Evolutionary conservation across 495 filamentous ascomycete species (phyloP).

Genomic region (Sphaerosporella brunnea): DNA sequence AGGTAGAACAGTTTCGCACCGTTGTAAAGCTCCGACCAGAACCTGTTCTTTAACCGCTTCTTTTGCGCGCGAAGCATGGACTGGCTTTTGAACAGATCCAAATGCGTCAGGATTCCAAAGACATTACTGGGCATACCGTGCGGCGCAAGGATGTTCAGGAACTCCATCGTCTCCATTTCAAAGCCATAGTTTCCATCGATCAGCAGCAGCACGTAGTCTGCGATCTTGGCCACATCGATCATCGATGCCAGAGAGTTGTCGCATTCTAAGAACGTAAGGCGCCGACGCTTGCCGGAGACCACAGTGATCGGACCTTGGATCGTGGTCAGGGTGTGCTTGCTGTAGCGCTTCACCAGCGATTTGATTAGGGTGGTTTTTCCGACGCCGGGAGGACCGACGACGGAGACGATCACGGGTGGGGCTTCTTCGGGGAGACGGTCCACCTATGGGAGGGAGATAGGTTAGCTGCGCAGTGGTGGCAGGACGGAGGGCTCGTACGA

Average conservation of each 20-base stretch:
- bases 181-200: slow-evolving; percentile 98
- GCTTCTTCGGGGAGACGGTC: slow-evolving; percentile 90
- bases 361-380: slow-evolving; percentile 66
- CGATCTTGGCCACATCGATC: slow-evolving; percentile 91
- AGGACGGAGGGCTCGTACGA: slow-evolving; percentile 26
- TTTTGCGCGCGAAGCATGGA: slow-evolving; percentile 76
- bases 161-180: slow-evolving; percentile 99
- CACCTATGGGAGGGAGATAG: slow-evolving; percentile 31
- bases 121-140: slow-evolving; percentile 97
- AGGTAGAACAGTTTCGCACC: slow-evolving; percentile 94
- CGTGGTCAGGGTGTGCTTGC: slow-evolving; percentile 80
- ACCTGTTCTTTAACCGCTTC: slow-evolving; percentile 84
- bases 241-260: slow-evolving; percentile 85
- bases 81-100: slow-evolving; percentile 88
- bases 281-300: slow-evolving; percentile 80
- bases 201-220: slow-evolving; percentile 90
- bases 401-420: slow-evolving; percentile 76
- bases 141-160: slow-evolving; percentile 71
- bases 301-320: slow-evolving; percentile 85
- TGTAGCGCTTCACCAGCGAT: slow-evolving; percentile 81
- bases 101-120: slow-evolving; percentile 88
- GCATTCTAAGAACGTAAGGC: slow-evolving; percentile 90
- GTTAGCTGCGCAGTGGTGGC: not conserved
- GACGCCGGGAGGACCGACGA: slow-evolving; percentile 87
- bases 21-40: slow-evolving; percentile 93